Conservation (phyloP, 1,284 basidiomycete genomes). For the Ganoderma boninense region DNA sequence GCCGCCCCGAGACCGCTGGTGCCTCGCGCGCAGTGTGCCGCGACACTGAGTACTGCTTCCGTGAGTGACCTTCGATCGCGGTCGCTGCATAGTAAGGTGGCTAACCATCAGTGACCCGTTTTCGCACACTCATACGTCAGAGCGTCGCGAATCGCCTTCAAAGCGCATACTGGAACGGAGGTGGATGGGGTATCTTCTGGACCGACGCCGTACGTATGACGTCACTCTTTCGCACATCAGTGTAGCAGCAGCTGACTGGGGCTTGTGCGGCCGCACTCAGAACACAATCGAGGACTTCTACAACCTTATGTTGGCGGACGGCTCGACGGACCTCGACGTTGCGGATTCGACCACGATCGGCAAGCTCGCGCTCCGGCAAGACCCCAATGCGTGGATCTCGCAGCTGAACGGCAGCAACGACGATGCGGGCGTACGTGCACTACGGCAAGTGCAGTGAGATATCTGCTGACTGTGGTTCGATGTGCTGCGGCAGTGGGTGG, state of each 20-base stretch:
- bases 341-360: conserved; percentile 55
- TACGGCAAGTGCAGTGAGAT: no score
- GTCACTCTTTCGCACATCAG: no score
- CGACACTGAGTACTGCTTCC: conserved; percentile 19
- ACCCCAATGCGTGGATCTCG: conserved; percentile 47
- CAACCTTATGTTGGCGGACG: conserved; percentile 58
- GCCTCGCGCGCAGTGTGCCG: conserved; percentile 20
- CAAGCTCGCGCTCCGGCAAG: conserved; percentile 45
- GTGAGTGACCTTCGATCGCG: conserved; percentile 4
- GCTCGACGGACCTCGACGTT: conserved; percentile 47
- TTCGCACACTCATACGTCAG: conserved; percentile 37
- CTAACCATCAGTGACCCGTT: not conserved
- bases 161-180: conserved; percentile 53
- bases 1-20: conserved; percentile 9
- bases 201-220: conserved; percentile 54
- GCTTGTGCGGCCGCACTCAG: conserved; percentile 35
- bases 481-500: conserved; percentile 52
- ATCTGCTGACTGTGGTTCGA: not conserved
- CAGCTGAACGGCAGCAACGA: conserved; percentile 57
- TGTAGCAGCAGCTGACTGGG: not conserved
- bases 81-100: not conserved
- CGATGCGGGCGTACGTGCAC: conserved; percentile 52
- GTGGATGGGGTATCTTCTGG: conserved; percentile 47
- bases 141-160: conserved; percentile 52
- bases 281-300: conserved; percentile 64